Base-by-base conservation (phyloP, 495 filamentous ascomycete species). In the Trichocladium antarcticum region DNA sequence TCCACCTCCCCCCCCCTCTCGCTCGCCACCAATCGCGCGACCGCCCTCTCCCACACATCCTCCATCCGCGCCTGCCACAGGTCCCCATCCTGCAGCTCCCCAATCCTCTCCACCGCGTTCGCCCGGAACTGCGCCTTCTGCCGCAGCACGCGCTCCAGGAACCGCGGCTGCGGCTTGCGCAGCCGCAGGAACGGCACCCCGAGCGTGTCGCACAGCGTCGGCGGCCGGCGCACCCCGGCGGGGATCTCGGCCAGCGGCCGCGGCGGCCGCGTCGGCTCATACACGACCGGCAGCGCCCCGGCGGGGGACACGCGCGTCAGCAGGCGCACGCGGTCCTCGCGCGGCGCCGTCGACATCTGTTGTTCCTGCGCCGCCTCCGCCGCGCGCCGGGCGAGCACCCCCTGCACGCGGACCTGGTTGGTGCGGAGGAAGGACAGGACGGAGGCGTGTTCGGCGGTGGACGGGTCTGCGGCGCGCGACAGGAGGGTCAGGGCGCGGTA, bases 121-220 rank as follows among this genome's bases (percentile, higher is more conserved):
- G 81, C 76, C 78, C 81, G 80, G 1, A 57, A 19, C 17, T 53
- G 9, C 15, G 75, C 51, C 44, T 76, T 81, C 27, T 74, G 63
- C 8, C 71, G 62, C 11, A 92, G 60, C 0, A 83, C 66, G 3
- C 73, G 63, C 50, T 73, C 76, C 4, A 89, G 65, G 31, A 64
- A 64, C 27, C 58, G 54, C 5, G 83, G 72, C 56, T 87, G 82
- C 7, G 84, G 83, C 59, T 87, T 88, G 51, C 70, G 74, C 42
- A 85, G 60, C 20, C 84, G 78, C 37, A 92, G 63, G 49, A 89
- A 82, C 0, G 86, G 83, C n/a, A 84, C 53, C 22, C 74, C 76
- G 32, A 67, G 66, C 2, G 78, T 76, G 1, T 47, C 53, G 50
- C 77, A 75, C 1, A 88, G 61, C 0, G 63, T 63, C 0, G 86